These are phyloP conservation scores for Talaromyces verruculosus DNA, from an alignment of 2,329 filamentous ascomycete species.

Conservation along the genomic window DNA sequence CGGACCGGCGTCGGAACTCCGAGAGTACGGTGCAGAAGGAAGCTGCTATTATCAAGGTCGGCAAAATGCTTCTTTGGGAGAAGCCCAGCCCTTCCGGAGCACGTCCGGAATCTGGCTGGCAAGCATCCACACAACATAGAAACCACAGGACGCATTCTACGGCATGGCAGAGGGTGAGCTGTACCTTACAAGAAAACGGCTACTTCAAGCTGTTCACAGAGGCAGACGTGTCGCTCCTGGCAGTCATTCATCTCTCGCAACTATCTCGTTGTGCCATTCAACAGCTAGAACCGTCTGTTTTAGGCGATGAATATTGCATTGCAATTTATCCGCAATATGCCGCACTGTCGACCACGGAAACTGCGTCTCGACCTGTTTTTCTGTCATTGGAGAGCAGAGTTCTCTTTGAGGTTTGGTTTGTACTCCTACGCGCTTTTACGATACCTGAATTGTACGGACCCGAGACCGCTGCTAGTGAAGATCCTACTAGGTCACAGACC, in stretches of 20 bases:
- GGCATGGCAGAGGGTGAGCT: conserved; percentile 87
- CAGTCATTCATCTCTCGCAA: conserved; percentile 82
- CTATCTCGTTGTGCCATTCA: conserved; percentile 88
- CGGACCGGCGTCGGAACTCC: conserved; percentile 47
- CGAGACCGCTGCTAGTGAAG: conserved; percentile 45
- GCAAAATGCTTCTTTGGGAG: conserved; percentile 88
- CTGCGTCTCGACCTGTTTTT: conserved; percentile 83
- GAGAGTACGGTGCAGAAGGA: conserved; percentile 61
- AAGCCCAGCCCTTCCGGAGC: conserved; percentile 57
- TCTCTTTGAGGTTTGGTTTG: conserved; percentile 97
- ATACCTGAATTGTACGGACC: conserved; percentile 85
- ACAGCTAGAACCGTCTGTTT: conserved; percentile 80
- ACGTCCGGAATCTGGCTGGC: conserved; percentile 37
- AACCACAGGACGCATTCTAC: conserved; percentile 58
- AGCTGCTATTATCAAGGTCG: conserved; percentile 89
- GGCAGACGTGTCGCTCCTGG: conserved; percentile 75
- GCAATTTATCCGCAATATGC: conserved; percentile 94
- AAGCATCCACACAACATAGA: conserved; percentile 53
- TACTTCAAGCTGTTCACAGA: conserved; percentile 89
- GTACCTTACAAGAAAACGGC: conserved; percentile 90
- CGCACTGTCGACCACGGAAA: conserved; percentile 68
- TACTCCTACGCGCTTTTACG: conserved; percentile 84
- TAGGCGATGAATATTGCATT: conserved; percentile 91
- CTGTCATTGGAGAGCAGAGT: conserved; percentile 81
- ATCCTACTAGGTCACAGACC: conserved; percentile 37